Evolutionary conservation across 2,329 filamentous ascomycete genomes (phyloP), one percentile per base, ranked within the genome.

Genomic region (Leptographium radiaticola): DNA sequence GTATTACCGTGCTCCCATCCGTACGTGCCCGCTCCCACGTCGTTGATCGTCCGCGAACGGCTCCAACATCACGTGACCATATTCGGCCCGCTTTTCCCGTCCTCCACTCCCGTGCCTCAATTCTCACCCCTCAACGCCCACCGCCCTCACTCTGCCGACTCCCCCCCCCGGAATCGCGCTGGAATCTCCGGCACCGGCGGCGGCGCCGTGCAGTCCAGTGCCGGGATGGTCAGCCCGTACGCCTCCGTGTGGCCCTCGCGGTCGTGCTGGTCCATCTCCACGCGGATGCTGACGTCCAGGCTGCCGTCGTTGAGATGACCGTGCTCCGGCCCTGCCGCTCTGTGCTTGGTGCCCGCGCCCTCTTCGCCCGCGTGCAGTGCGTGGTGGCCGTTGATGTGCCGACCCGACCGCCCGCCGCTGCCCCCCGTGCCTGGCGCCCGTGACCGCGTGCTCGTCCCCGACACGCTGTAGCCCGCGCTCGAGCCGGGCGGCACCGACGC

Each of bases 191-290:
- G 59, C 18, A 58, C 49, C 15, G 60, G 59, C 6, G 57, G 57
- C 20, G 57, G 51, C 1, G 50, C 56, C 5, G 50, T 44, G 52
- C 64, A 68, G 38, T 60, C 57, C 44, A 96, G 73, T 31, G 78
- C 72, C 13, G 93, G 93, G n/a, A 98, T 82, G 2, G 89, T 84
- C 49, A 98, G 72, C 11, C 90, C 86, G 64, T 98, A 98, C 15
- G 83, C 80, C 57, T 84, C 76, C 0, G 93, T 97, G 59, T 79
- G 80, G 40, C 93, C 93, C 39, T 86, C 75, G 2, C 81, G 81
- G 65, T 97, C 83, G 61, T 85, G 83, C 64, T 95, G 87, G 65
- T 90, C 83, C 58, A 91, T 81, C 69, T 98, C 93, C 59, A 96
- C 83, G 55, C 89, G 86, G 62, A 98, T 80, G 53, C 83, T 83